Percentiles rank a stretch among this genome's conserved stretches.
phyloP scores from a whole-genome alignment of 2,329 filamentous ascomycete species.

The Lecanicillium sp. region DNA sequence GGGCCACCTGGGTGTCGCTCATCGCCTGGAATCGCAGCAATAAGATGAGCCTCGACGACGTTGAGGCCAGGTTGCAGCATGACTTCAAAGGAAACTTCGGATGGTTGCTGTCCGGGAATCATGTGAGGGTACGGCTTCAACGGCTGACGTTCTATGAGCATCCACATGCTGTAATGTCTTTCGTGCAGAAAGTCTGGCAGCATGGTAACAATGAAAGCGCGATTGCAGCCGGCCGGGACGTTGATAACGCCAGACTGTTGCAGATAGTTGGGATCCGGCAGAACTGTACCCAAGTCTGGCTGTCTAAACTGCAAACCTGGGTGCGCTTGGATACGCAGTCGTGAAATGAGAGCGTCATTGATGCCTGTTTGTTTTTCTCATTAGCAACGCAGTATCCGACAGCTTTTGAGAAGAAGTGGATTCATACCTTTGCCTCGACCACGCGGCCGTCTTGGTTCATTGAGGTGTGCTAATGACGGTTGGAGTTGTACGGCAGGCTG shows the following conservation, averaged over 20 bases:
- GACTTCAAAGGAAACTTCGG: constrained; percentile 67
- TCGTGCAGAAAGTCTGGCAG: constrained; percentile 54
- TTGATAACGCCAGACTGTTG: constrained; percentile 68
- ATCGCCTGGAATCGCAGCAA: constrained; percentile 58
- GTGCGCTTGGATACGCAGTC: constrained; percentile 59
- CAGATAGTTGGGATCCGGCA: constrained; percentile 55
- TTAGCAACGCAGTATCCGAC: constrained; percentile 14
- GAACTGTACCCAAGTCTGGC: constrained; percentile 55
- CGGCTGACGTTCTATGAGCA: constrained; percentile 59
- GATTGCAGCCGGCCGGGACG: constrained; percentile 57
- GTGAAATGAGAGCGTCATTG: constrained; percentile 57
- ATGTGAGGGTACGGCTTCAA: constrained; percentile 39
- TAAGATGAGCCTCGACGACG: constrained; percentile 67
- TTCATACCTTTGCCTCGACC: constrained; percentile 33
- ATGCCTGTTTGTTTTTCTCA: constrained; percentile 26
- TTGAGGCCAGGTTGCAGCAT: constrained; percentile 66
- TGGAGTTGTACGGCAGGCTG: constrained; percentile 14
- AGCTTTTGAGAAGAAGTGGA: neutral
- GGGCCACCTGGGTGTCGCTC: constrained; percentile 48
- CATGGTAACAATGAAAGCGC: constrained; percentile 61
- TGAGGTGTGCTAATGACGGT: constrained; percentile 16
- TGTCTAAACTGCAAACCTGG: constrained; percentile 54
- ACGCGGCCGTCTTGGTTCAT: constrained; percentile 29
- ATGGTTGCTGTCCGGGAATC: constrained; percentile 46
- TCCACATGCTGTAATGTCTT: constrained; percentile 70